phyloP scores from a whole-genome alignment of 1,284 basidiomycete species.

The Ceratobasidium sp. region DNA sequence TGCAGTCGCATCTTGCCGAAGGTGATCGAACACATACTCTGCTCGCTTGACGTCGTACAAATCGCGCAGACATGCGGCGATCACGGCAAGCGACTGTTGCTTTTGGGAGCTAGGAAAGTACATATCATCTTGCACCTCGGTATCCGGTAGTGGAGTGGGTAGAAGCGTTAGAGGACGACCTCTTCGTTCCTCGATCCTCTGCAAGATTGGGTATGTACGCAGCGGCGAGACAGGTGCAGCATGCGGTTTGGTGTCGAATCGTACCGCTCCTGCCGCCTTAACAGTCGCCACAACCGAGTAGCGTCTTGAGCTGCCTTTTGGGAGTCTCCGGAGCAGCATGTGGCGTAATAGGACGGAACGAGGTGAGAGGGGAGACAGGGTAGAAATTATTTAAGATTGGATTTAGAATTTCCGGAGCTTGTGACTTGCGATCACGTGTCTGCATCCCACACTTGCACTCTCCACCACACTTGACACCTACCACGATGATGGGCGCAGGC shows the following conservation, averaged over 20 bases:
- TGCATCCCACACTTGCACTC: slow-evolving; percentile 37
- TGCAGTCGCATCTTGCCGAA: slow-evolving; percentile 57
- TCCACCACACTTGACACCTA: slow-evolving; percentile 27
- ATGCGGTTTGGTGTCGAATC: slow-evolving; percentile 7
- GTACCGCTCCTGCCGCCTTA: background rate
- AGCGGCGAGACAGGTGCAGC: slow-evolving; percentile 21
- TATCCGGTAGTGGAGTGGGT: slow-evolving; percentile 69
- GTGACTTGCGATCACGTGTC: slow-evolving; percentile 37
- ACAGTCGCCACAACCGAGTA: slow-evolving; percentile 25
- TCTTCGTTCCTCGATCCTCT: slow-evolving; percentile 22
- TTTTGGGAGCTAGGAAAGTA: slow-evolving; percentile 73
- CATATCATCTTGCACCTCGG: slow-evolving; percentile 60
- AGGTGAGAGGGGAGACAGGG: slow-evolving; percentile 7
- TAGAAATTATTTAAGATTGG: slow-evolving; percentile 4
- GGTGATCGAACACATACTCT: slow-evolving; percentile 69
- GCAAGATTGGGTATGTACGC: slow-evolving; percentile 17
- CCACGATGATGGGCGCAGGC: slow-evolving; percentile 45
- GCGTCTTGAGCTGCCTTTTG: slow-evolving; percentile 36
- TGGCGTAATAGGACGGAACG: background rate
- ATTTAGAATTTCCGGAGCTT: background rate
- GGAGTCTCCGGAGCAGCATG: slow-evolving; percentile 37
- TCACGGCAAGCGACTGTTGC: slow-evolving; percentile 75
- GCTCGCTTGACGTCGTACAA: slow-evolving; percentile 77
- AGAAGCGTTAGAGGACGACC: slow-evolving; percentile 57
- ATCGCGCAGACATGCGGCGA: slow-evolving; percentile 81